Base-by-base conservation (phyloP, 495 filamentous ascomycete genomes). In the Collariella sp. region DNA sequence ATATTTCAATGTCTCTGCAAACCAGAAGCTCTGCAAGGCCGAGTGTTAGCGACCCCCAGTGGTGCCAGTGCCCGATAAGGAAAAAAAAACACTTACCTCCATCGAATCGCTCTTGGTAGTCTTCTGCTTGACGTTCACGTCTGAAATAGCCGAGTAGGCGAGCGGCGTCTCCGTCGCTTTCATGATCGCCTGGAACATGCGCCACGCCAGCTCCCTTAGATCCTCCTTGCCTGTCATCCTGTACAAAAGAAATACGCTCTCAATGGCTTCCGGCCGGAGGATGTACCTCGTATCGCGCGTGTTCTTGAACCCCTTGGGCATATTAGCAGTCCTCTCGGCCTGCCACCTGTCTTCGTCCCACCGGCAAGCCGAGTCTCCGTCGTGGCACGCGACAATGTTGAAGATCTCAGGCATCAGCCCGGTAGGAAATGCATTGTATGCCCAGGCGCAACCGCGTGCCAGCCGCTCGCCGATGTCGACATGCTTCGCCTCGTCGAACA, bases 391-490 rank as follows among this genome's bases (percentile, higher is more conserved):
- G 16, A 84, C 55, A 10, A 84, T 62, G 6, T 67, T 55, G 60
- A 88, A 87, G 5, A 69, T 66, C 68, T 96, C 93, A 0, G 93
- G 89, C 89, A 95, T 95, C 61, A 98, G 83, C 5, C 91, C 90
- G 0, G 84, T 84, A 5, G 79, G 75, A 33, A 89, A 90, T 6
- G 79, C 75, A 31, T 82, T 76, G 63, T 96, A 96, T 1, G 88
- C 82, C 91, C 89, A 96, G n/a, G 91, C 83, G 58, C 91, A 96
- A 13, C 91, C 93, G 48, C 93, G 84, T 0, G 88, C 86, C 15
- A 96, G 76, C 61, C 87, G 86, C 43, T 77, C 72, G 3, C 85
- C 93, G 20, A 88, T 77, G n/a, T 86, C 77, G 46, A 96, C 69
- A 61, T 96, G 85, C 3, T 78, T 76, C 1, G 82, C 72, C n/a